Conservation (phyloP, 2,329 filamentous ascomycete genomes). For the Stagonosporopsis chrysanthemi region DNA sequence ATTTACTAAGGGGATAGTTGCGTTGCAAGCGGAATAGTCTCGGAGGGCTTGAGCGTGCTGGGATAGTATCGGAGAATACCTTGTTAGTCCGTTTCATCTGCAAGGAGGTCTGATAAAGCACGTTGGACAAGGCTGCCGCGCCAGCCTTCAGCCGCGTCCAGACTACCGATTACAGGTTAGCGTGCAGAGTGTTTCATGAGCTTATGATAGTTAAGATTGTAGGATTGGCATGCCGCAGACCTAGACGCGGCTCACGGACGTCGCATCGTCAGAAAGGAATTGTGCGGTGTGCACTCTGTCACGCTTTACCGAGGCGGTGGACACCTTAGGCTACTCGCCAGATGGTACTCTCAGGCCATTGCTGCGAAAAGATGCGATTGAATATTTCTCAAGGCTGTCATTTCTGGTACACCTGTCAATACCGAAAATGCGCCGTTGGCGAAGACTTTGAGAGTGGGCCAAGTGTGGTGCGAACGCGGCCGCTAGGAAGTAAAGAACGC, state of each 20-base stretch:
- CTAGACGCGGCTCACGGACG: slow-evolving; percentile 9
- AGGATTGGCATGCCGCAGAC: slow-evolving; percentile 1
- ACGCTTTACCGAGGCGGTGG: neutral
- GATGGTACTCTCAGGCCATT: neutral
- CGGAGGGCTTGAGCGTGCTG: slow-evolving; percentile 8
- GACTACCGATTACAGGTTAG: neutral
- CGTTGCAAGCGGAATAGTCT: slow-evolving; percentile 14
- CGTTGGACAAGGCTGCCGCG: slow-evolving; percentile 15
- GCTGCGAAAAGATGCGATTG: neutral
- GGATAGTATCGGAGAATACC: slow-evolving; percentile 16
- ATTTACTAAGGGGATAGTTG: slow-evolving; percentile 9
- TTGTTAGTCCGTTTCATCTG: slow-evolving; percentile 14
- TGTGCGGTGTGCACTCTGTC: slow-evolving; percentile 6
- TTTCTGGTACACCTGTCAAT: neutral
- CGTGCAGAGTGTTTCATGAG: slow-evolving; percentile 1
- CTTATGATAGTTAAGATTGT: slow-evolving; percentile 17
- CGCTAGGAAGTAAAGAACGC: slow-evolving; percentile 1
- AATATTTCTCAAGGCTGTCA: slow-evolving; percentile 1
- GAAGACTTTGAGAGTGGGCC: neutral
- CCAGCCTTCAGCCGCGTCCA: slow-evolving; percentile 8
- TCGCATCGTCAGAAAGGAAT: neutral
- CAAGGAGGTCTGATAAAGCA: slow-evolving; percentile 8
- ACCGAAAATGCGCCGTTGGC: slow-evolving; percentile 6
- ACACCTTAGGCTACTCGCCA: neutral
- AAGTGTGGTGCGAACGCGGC: neutral